These are phyloP conservation scores for Cinnamomum micranthum DNA, from an alignment of 164 flowering plant species.

Conservation along the genomic window DNA sequence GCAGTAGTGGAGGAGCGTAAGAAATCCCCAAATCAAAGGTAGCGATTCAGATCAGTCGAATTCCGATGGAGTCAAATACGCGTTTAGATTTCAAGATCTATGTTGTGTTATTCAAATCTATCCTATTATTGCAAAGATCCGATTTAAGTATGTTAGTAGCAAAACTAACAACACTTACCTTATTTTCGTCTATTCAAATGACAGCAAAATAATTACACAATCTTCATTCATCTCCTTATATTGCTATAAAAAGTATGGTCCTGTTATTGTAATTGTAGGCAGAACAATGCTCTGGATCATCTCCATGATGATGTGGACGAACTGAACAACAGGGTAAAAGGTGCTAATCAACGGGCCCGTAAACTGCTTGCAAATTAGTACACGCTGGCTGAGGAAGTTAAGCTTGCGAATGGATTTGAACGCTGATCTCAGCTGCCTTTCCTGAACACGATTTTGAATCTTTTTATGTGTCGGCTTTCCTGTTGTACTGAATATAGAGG, in stretches of 20 bases:
- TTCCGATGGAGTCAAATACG: too few relatives aligned
- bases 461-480: neutral
- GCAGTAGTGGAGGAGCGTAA: too few relatives aligned
- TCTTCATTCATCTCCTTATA: neutral
- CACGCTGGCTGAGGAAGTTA: too few relatives aligned
- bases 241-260: neutral
- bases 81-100: too few relatives aligned
- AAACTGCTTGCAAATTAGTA: slow-evolving; percentile 19
- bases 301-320: slow-evolving; percentile 63
- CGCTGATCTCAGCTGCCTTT: neutral
- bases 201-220: too few relatives aligned
- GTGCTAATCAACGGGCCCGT: slow-evolving; percentile 61
- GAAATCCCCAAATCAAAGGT: too few relatives aligned
- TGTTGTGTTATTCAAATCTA: too few relatives aligned
- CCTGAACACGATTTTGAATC: neutral
- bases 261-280: slow-evolving; percentile 43
- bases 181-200: too few relatives aligned
- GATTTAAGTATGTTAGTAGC: too few relatives aligned
- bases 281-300: slow-evolving; percentile 59
- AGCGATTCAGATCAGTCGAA: too few relatives aligned
- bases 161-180: too few relatives aligned
- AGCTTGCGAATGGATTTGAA: neutral
- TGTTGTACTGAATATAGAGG: neutral
- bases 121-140: too few relatives aligned
- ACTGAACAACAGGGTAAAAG: slow-evolving; percentile 48